Conservation (phyloP, 768 basidiomycete genomes). For the Suillus clintonianus region DNA sequence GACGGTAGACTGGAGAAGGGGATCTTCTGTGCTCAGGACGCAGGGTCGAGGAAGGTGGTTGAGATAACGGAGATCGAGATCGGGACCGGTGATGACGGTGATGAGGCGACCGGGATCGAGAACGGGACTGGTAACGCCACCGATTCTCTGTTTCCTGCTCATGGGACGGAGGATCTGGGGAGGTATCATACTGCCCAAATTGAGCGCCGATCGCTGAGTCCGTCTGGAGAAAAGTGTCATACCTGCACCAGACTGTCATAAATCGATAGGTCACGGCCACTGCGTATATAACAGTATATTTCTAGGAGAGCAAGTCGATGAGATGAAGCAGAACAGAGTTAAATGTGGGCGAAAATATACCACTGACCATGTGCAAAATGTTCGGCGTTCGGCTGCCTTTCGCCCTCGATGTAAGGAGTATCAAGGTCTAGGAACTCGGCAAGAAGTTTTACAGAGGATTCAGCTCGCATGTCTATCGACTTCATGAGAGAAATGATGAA, state of each 20-base stretch:
- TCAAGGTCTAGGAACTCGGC: conserved; percentile 90
- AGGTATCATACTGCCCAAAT: conserved; percentile 56
- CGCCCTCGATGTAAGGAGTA: conserved; percentile 53
- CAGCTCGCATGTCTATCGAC: conserved; percentile 88
- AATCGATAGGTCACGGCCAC: conserved; percentile 77
- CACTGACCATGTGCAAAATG: conserved; percentile 91
- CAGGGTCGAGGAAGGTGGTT: neutral
- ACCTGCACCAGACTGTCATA: conserved; percentile 88
- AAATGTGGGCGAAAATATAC: neutral
- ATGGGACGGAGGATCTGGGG: conserved; percentile 41
- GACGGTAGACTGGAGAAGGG: neutral
- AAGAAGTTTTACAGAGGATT: conserved; percentile 80
- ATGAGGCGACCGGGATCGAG: conserved; percentile 19
- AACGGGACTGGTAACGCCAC: conserved; percentile 31
- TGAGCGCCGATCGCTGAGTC: conserved; percentile 11
- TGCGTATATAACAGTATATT: conserved; percentile 85
- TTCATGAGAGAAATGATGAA: conserved; percentile 91
- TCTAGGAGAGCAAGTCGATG: conserved; percentile 47
- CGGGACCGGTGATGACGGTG: conserved; percentile 28
- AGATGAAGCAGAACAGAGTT: conserved; percentile 1
- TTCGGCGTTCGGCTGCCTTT: conserved; percentile 72
- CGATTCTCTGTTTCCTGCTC: conserved; percentile 23
- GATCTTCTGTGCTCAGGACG: conserved; percentile 10
- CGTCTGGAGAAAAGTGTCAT: conserved; percentile 3
- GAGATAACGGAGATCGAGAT: conserved; percentile 16